phyloP scores from a whole-genome alignment of 345 rosid species.

The Punica granatum region DNA sequence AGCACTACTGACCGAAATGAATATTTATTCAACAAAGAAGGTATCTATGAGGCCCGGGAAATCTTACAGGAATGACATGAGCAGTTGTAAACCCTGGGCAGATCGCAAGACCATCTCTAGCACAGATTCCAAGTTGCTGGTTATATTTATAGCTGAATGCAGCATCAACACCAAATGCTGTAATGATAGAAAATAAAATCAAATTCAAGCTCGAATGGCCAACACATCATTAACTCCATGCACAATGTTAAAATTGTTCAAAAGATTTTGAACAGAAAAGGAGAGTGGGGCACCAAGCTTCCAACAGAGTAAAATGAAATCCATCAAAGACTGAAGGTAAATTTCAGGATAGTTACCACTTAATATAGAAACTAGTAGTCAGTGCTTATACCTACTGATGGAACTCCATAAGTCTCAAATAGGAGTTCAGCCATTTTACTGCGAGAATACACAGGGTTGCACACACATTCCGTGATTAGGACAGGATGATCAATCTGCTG shows the following conservation, averaged over 20 bases:
- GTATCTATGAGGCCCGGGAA: not conserved
- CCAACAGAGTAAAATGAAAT: not conserved
- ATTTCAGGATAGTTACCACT: not conserved
- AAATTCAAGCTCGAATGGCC: not conserved
- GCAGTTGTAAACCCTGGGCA: conserved; percentile 84
- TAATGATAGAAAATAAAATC: conserved; percentile 3
- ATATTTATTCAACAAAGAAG: not conserved
- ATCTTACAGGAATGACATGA: conserved; percentile 77
- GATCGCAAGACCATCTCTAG: conserved; percentile 76
- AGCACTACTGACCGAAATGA: not conserved
- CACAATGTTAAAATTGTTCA: not conserved
- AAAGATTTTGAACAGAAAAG: not conserved
- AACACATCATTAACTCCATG: not conserved
- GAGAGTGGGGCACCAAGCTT: not conserved
- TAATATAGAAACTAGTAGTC: not conserved
- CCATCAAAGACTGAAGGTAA: not conserved
- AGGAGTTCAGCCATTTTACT: conserved; percentile 98
- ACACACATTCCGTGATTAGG: conserved; percentile 83
- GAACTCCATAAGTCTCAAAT: conserved; percentile 95
- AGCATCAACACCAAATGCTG: conserved; percentile 96
- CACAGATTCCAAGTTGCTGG: conserved; percentile 68
- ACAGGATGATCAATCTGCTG: conserved; percentile 90
- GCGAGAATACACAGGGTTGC: conserved; percentile 91
- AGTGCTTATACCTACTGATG: conserved; percentile 64
- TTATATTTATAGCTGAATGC: conserved; percentile 93